phyloP scores from a whole-genome alignment of 164 flowering plant genomes.

The Liquidambar formosana region DNA sequence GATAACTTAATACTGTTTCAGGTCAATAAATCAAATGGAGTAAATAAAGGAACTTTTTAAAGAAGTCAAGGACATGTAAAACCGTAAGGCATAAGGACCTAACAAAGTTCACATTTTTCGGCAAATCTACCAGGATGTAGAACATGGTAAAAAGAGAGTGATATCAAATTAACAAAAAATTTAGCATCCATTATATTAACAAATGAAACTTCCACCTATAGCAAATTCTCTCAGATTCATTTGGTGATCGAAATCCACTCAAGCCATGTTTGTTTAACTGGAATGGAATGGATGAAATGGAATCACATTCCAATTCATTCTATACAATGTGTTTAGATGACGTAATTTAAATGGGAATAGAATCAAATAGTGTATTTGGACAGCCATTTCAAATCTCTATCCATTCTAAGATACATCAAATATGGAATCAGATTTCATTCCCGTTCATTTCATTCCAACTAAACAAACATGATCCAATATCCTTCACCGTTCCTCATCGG shows the following conservation, averaged over 20 bases:
- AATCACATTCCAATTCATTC: too few relatives aligned
- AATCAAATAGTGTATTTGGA: too few relatives aligned
- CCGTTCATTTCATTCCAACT: too few relatives aligned
- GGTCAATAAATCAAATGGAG: neutral
- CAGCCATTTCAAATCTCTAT: too few relatives aligned
- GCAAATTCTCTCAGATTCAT: constrained; percentile 54
- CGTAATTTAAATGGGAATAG: too few relatives aligned
- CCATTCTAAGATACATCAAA: too few relatives aligned
- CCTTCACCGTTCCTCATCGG: constrained; percentile 38
- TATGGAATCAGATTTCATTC: too few relatives aligned
- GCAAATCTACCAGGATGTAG: neutral
- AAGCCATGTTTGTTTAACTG: too few relatives aligned
- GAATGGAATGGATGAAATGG: too few relatives aligned
- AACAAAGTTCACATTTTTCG: neutral
- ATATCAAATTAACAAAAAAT: neutral
- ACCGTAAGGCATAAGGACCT: neutral
- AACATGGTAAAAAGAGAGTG: neutral
- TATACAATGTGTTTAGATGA: too few relatives aligned
- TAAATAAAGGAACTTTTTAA: neutral
- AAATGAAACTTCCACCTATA: constrained; percentile 46
- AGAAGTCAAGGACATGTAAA: neutral
- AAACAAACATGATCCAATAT: too few relatives aligned
- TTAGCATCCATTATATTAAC: neutral
- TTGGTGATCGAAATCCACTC: constrained; percentile 94
- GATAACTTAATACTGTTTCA: neutral